Percentiles rank a stretch among this genome's conserved stretches.
Evolutionary conservation across 169 alveolate genomes (phyloP).

Genomic region (Eimeria praecox): DNA sequence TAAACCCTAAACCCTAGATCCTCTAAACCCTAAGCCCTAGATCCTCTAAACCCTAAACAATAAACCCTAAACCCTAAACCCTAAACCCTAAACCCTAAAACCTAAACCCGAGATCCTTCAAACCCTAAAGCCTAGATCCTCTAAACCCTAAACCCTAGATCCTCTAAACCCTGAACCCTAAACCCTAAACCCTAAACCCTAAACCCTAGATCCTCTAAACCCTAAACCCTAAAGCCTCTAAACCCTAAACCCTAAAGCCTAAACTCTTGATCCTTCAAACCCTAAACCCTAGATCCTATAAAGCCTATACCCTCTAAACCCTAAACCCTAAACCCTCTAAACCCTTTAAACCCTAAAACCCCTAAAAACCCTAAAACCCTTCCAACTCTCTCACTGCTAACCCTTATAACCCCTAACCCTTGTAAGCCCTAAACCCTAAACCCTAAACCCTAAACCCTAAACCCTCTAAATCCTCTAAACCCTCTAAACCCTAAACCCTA

Average conservation of each 20-base stretch:
- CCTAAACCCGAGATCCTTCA: background rate
- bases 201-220: background rate
- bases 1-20: too few relatives aligned
- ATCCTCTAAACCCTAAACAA: too few relatives aligned
- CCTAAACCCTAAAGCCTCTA: slow-evolving; percentile 25
- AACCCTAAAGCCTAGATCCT: background rate
- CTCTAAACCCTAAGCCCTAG: too few relatives aligned
- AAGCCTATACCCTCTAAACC: too few relatives aligned
- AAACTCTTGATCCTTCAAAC: too few relatives aligned
- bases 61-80: background rate
- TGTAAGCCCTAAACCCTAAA: slow-evolving; percentile 14
- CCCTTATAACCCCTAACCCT: background rate
- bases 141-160: background rate
- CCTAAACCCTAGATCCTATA: slow-evolving; percentile 11
- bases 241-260: slow-evolving; percentile 25
- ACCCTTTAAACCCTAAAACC: background rate
- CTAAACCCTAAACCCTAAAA: background rate
- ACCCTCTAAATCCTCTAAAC: slow-evolving; percentile 18
- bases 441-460: slow-evolving; percentile 26
- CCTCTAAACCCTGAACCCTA: too few relatives aligned
- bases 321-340: background rate
- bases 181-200: too few relatives aligned
- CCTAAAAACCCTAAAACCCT: too few relatives aligned
- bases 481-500: slow-evolving; percentile 36
- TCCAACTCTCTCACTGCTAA: too few relatives aligned